A percentile compares a stretch with the other conserved stretches of the same genome.
Conservation (phyloP, 2,329 filamentous ascomycete species). For the Talaromyces islandicus region DNA sequence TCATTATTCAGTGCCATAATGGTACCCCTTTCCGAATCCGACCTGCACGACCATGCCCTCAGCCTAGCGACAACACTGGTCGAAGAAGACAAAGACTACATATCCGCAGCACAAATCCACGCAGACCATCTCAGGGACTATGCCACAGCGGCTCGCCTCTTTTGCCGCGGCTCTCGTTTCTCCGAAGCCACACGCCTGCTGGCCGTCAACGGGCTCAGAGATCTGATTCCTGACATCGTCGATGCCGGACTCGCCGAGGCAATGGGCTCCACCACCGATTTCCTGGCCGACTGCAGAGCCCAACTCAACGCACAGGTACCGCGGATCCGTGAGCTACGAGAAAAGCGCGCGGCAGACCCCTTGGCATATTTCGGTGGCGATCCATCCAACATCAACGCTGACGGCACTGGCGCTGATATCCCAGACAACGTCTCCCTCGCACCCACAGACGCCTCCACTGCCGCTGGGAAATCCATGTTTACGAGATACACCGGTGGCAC, state of each 20-base stretch:
- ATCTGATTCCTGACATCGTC: constrained; percentile 62
- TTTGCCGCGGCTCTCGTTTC: constrained; percentile 85
- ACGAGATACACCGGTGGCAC: constrained; percentile 79
- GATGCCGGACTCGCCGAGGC: constrained; percentile 76
- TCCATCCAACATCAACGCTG: constrained; percentile 47
- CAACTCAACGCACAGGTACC: constrained; percentile 83
- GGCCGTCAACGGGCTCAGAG: constrained; percentile 52
- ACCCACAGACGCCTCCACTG: constrained; percentile 74
- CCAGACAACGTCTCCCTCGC: constrained; percentile 92
- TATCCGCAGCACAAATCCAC: constrained; percentile 71
- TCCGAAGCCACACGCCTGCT: constrained; percentile 79
- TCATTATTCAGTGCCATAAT: constrained; percentile 73
- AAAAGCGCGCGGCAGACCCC: constrained; percentile 76
- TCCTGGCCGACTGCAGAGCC: constrained; percentile 84
- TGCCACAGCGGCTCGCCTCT: constrained; percentile 62
- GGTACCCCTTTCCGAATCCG: constrained; percentile 54
- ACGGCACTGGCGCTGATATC: constrained; percentile 53
- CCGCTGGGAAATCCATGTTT: constrained; percentile 75
- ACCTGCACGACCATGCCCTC: constrained; percentile 63
- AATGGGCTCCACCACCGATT: constrained; percentile 75
- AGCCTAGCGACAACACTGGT: constrained; percentile 70
- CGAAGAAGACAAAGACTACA: constrained; percentile 75
- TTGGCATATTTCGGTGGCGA: constrained; percentile 84
- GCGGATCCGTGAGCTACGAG: constrained; percentile 73
- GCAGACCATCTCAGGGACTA: constrained; percentile 73